Percentiles rank a stretch among this genome's conserved stretches.
Conservation (phyloP, 176 grass and related monocot genomes). For the Cocos nucifera region DNA sequence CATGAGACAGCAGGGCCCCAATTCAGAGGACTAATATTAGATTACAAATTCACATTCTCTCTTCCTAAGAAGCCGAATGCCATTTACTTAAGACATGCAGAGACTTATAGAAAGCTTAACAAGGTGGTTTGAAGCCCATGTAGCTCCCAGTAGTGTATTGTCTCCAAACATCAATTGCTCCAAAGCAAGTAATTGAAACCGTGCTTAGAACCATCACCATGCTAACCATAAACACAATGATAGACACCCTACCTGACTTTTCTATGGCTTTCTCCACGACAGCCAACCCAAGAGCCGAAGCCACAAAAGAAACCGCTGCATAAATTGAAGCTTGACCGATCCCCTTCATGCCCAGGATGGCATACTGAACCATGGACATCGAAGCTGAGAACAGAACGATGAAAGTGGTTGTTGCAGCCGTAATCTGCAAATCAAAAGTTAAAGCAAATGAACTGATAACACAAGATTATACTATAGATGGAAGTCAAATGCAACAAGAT, state of each 20-base stretch:
- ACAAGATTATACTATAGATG: too few relatives aligned
- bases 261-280: slow-evolving; percentile 31
- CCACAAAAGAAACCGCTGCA: slow-evolving; percentile 42
- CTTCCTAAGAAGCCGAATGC: neutral
- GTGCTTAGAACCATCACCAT: slow-evolving; percentile 68
- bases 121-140: slow-evolving; percentile 79
- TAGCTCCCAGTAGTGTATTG: slow-evolving; percentile 44
- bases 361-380: slow-evolving; percentile 81
- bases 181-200: slow-evolving; percentile 36
- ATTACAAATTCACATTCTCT: neutral
- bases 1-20: too few relatives aligned
- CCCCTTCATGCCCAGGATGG: slow-evolving; percentile 52
- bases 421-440: slow-evolving; percentile 27
- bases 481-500: too few relatives aligned
- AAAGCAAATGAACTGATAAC: neutral
- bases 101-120: slow-evolving; percentile 18
- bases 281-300: slow-evolving; percentile 26
- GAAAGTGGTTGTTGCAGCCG: slow-evolving; percentile 55
- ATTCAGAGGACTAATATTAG: too few relatives aligned
- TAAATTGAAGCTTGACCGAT: slow-evolving; percentile 41
- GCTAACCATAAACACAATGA: slow-evolving; percentile 53
- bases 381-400: slow-evolving; percentile 77
- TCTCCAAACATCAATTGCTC: slow-evolving; percentile 47
- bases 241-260: slow-evolving; percentile 51
- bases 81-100: too few relatives aligned